Base-by-base conservation (phyloP, 768 basidiomycete genomes). In the Suillus placidus region DNA sequence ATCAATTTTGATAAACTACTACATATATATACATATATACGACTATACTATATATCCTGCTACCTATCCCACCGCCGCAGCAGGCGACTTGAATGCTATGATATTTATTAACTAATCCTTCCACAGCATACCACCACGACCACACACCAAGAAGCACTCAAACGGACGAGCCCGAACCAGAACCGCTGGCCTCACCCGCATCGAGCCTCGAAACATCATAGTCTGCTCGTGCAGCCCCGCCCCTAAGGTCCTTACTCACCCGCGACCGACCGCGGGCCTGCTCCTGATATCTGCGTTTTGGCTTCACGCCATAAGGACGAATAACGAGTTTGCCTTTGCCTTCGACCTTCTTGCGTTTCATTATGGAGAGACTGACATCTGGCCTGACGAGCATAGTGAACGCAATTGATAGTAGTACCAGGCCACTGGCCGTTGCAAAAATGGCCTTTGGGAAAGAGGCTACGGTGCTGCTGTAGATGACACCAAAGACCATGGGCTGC, bases 401-500 rank as follows among this genome's bases (percentile, higher is more conserved):
- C 37, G 77, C 64, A 12, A 91, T 79, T 0, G 84, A 80, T n/a
- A 79, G 70, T 45, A 83, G 71, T 35, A 89, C 76, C n/a, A 93
- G 72, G n/a, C 73, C 78, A 1, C 83, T 83, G 6, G 89, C 90
- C 13, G 85, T 76, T 18, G 76, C 82, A 69, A 93, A 93, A 70
- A 93, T 87, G 1, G 88, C 84, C 76, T 87, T 86, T 0, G 91
- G 91, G 71, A 82, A 90, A 23, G 76, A 79, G 0, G 82, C 85
- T 38, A 92, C 90, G 3, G 88, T 90, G 42, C 74, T 75, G 62
- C 85, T 83, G 74, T 91, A 94, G 26, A 89, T 83, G 54, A 86
- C 58, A 6, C 88, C 90, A 71, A 90, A 93, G 6, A 93, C 69
- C 49, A 86, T 78, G 7, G 92, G 91, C 91, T 92, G 81, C 58